phyloP scores from a whole-genome alignment of 768 basidiomycete species.

The Pleurotus salmoneostramineus region DNA sequence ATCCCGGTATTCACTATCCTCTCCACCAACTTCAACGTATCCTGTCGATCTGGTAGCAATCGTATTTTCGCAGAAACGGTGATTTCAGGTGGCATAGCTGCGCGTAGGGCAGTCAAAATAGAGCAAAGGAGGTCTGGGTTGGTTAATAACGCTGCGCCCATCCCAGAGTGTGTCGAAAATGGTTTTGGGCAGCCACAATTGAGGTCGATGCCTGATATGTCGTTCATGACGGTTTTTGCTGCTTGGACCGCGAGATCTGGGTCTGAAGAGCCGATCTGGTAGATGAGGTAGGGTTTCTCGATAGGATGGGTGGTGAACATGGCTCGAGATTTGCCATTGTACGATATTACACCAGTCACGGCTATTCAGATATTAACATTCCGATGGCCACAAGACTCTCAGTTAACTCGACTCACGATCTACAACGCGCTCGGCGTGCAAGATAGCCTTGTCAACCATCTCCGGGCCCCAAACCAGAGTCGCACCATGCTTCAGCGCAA shows the following conservation, averaged over 20 bases:
- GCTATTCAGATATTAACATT: slow-evolving; percentile 40
- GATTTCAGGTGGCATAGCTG: slow-evolving; percentile 68
- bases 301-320: slow-evolving; percentile 93
- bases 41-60: slow-evolving; percentile 79
- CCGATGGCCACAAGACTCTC: neutral
- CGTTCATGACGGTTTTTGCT: slow-evolving; percentile 78
- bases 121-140: slow-evolving; percentile 89
- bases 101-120: slow-evolving; percentile 78
- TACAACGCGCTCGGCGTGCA: slow-evolving; percentile 78
- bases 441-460: slow-evolving; percentile 92
- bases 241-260: slow-evolving; percentile 92
- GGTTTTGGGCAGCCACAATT: slow-evolving; percentile 98
- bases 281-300: slow-evolving; percentile 92
- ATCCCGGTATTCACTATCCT: slow-evolving; percentile 86
- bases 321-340: slow-evolving; percentile 76
- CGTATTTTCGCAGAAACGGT: slow-evolving; percentile 95
- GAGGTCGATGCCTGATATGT: slow-evolving; percentile 92
- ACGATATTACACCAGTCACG: slow-evolving; percentile 81
- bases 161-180: slow-evolving; percentile 90
- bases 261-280: slow-evolving; percentile 90
- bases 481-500: slow-evolving; percentile 90
- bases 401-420: slow-evolving; percentile 64
- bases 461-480: slow-evolving; percentile 96
- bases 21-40: slow-evolving; percentile 87
- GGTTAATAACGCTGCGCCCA: slow-evolving; percentile 93